Evolutionary conservation across 2,329 filamentous ascomycete genomes (phyloP).

Genomic region (Fusarium sp.): DNA sequence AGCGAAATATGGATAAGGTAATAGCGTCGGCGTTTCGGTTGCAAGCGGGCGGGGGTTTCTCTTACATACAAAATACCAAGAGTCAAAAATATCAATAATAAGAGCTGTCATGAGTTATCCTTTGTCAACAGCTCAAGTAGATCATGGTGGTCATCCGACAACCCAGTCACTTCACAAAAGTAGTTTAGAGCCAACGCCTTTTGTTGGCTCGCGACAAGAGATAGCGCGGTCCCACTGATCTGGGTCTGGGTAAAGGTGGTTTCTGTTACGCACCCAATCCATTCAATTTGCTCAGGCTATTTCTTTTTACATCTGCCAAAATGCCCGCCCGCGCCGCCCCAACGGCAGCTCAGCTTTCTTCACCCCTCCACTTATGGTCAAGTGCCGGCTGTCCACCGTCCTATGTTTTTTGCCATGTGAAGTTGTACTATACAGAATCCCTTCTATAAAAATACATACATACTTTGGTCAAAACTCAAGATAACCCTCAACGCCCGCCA

Average conservation of each 20-base stretch:
- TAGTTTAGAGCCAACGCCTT: slow-evolving; percentile 7
- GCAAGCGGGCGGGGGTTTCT: slow-evolving; percentile 36
- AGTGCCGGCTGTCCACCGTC: slow-evolving; percentile 40
- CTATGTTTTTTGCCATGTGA: slow-evolving; percentile 47
- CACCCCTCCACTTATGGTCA: slow-evolving; percentile 29
- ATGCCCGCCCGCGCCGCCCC: slow-evolving; percentile 22
- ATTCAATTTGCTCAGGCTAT: slow-evolving; percentile 17
- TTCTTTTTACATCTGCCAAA: slow-evolving; percentile 18
- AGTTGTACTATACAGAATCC: slow-evolving; percentile 19
- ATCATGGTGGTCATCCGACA: slow-evolving; percentile 38
- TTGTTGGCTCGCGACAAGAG: slow-evolving; percentile 24
- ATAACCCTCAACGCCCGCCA: slow-evolving; percentile 30
- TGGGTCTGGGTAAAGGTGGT: slow-evolving; percentile 24
- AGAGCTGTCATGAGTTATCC: slow-evolving; percentile 21
- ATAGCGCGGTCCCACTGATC: slow-evolving; percentile 35
- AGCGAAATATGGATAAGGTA: slow-evolving; percentile 44
- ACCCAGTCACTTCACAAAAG: slow-evolving; percentile 24
- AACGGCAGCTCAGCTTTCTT: slow-evolving; percentile 22
- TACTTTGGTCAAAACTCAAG: not conserved
- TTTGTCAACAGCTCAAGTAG: slow-evolving; percentile 27
- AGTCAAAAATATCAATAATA: not conserved
- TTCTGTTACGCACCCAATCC: slow-evolving; percentile 37
- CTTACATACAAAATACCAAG: slow-evolving; percentile 15
- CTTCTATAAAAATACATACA: not conserved
- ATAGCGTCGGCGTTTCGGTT: slow-evolving; percentile 39